A percentile compares a stretch with the other conserved stretches of the same genome.
These are phyloP conservation scores for Huiozyma naganishii DNA, from an alignment of 805 yeast genomes.

Conservation along the genomic window DNA sequence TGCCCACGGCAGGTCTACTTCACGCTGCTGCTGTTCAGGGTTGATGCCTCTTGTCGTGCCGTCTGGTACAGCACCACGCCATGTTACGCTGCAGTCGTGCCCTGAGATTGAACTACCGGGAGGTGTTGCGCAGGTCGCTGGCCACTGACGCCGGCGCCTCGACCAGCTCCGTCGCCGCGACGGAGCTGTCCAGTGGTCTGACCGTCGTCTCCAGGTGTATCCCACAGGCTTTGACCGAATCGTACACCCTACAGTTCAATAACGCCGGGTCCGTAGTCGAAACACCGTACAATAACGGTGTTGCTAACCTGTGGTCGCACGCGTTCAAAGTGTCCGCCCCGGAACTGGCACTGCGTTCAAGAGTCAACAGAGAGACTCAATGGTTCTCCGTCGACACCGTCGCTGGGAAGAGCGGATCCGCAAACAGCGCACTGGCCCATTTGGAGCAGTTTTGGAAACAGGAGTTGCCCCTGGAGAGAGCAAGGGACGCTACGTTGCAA, in stretches of 20 bases:
- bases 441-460: conserved; percentile 27
- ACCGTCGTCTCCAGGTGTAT: conserved; percentile 61
- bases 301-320: conserved; percentile 48
- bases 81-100: conserved; percentile 58
- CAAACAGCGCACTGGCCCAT: too few relatives aligned
- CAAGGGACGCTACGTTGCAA: conserved; percentile 30
- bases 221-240: conserved; percentile 37
- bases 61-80: conserved; percentile 39
- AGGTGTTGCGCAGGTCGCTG: too few relatives aligned
- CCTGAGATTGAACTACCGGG: not conserved
- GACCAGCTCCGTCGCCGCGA: conserved; percentile 4
- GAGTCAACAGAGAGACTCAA: conserved; percentile 10
- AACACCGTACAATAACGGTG: conserved; percentile 75
- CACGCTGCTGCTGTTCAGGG: too few relatives aligned
- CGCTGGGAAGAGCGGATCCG: not conserved
- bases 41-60: too few relatives aligned
- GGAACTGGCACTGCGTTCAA: conserved; percentile 1
- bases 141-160: too few relatives aligned
- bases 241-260: conserved; percentile 48
- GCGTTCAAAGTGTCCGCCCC: not conserved
- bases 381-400: conserved; percentile 31
- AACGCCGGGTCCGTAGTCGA: conserved; percentile 74
- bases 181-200: conserved; percentile 65
- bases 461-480: not conserved
- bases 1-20: too few relatives aligned